Percentiles rank a stretch among this genome's conserved stretches.
Evolutionary conservation across 2,329 filamentous ascomycete genomes (phyloP).

Genomic region (Decorospora gaudefroyi): DNA sequence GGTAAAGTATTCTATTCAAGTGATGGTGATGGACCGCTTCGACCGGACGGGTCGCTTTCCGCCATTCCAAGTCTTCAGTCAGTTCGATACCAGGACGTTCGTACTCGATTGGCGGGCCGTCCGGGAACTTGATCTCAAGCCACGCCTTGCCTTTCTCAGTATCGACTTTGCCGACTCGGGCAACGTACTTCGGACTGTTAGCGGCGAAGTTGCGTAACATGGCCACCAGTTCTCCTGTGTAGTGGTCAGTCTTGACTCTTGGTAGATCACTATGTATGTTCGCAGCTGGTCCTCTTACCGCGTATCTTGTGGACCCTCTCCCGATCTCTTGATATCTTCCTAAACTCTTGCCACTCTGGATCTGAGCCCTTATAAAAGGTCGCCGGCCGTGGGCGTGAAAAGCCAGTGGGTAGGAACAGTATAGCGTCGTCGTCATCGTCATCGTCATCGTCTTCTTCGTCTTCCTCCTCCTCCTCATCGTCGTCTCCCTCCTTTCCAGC

Average conservation of each 20-base stretch:
- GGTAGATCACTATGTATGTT: neutral
- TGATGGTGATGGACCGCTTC: conserved; percentile 45
- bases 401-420: conserved; percentile 56
- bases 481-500: conserved; percentile 27
- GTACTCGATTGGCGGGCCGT: conserved; percentile 55
- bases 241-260: conserved; percentile 16
- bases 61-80: conserved; percentile 48
- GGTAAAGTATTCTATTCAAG: conserved; percentile 33
- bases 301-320: conserved; percentile 48
- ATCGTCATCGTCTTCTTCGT: conserved; percentile 40
- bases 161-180: conserved; percentile 48
- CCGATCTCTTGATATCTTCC: conserved; percentile 52
- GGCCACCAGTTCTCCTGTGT: conserved; percentile 44
- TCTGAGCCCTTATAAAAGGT: conserved; percentile 57
- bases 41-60: conserved; percentile 38
- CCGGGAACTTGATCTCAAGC: conserved; percentile 56
- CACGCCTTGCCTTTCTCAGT: conserved; percentile 50
- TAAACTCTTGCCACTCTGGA: conserved; percentile 59
- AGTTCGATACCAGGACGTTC: conserved; percentile 52
- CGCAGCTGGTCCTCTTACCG: conserved; percentile 23
- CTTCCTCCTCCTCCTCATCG: conserved; percentile 36
- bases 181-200: conserved; percentile 39
- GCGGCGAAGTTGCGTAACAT: conserved; percentile 38
- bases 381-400: conserved; percentile 47
- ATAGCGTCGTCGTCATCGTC: conserved; percentile 40